phyloP scores from a whole-genome alignment of 257 asterid species.

The Vinca minor region DNA sequence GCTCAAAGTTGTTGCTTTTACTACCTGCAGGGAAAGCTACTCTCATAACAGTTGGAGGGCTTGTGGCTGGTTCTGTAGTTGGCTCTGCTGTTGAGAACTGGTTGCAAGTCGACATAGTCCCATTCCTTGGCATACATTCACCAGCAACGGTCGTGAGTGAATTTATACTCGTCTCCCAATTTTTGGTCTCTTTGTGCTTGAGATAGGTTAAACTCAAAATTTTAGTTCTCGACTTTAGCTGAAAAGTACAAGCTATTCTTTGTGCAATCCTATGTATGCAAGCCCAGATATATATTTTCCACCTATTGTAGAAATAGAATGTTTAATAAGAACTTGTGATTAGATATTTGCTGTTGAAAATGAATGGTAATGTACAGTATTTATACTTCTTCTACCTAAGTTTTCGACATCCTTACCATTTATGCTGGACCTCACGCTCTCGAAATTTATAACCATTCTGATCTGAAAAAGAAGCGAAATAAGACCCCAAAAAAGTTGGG shows the following conservation, averaged over 20 bases:
- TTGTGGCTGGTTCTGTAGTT: conserved; percentile 88
- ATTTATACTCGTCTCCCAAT: conserved; percentile 75
- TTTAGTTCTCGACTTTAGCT: conserved; percentile 10
- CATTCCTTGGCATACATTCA: conserved; percentile 75
- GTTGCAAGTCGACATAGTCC: conserved; percentile 94
- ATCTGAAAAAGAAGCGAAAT: too few relatives aligned
- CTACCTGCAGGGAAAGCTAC: conserved; percentile 79
- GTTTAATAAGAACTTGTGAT: conserved; percentile 35
- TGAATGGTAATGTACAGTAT: conserved; percentile 17
- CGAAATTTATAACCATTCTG: too few relatives aligned
- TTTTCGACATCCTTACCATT: background rate
- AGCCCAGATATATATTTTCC: conserved; percentile 33
- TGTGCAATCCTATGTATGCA: conserved; percentile 19
- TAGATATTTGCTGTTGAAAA: conserved; percentile 20
- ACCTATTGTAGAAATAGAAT: conserved; percentile 39
- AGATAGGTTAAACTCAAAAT: conserved; percentile 34
- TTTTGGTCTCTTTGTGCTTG: conserved; percentile 69
- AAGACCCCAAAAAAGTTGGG: too few relatives aligned
- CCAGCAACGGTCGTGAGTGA: conserved; percentile 90
- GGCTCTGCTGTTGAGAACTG: conserved; percentile 93
- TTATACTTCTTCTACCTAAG: conserved; percentile 17
- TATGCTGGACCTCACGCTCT: too few relatives aligned
- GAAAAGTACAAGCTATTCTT: conserved; percentile 20
- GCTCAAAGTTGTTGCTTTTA: background rate
- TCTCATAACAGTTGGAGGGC: conserved; percentile 85